Conservation (phyloP, 2,329 filamentous ascomycete genomes). For the Emmonsiellopsis sp. region DNA sequence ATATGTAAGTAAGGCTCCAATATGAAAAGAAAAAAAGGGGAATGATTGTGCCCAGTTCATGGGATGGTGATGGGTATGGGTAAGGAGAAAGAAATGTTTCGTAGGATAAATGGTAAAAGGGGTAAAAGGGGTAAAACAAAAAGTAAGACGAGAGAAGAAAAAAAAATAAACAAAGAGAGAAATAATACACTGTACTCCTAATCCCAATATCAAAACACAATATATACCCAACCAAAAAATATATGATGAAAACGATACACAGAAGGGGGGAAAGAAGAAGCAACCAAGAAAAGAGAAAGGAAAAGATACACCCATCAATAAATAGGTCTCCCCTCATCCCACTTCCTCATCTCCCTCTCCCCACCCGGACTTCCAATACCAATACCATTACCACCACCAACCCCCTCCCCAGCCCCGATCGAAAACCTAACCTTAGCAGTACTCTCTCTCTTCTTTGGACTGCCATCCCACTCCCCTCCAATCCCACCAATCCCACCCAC, state of each 20-base stretch:
- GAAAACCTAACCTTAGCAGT: conserved; percentile 19
- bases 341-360: conserved; percentile 27
- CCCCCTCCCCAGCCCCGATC: conserved; percentile 13
- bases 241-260: background rate
- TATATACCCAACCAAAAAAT: background rate
- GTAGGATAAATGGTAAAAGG: background rate
- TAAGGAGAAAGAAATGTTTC: background rate
- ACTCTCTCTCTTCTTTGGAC: conserved; percentile 15
- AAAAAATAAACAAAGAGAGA: background rate
- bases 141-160: background rate
- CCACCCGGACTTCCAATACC: conserved; percentile 19
- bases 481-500: conserved; percentile 50
- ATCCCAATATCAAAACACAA: background rate
- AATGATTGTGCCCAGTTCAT: too few relatives aligned
- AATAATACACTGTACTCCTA: background rate
- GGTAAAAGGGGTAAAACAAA: background rate
- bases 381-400: conserved; percentile 10
- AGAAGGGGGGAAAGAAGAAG: background rate
- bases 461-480: conserved; percentile 21
- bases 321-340: conserved; percentile 40
- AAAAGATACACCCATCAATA: conserved; percentile 25
- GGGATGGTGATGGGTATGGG: too few relatives aligned
- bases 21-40: too few relatives aligned
- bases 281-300: background rate
- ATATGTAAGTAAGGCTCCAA: too few relatives aligned